phyloP scores from a whole-genome alignment of 441 rosid species.

The Eutrema salsugineum region DNA sequence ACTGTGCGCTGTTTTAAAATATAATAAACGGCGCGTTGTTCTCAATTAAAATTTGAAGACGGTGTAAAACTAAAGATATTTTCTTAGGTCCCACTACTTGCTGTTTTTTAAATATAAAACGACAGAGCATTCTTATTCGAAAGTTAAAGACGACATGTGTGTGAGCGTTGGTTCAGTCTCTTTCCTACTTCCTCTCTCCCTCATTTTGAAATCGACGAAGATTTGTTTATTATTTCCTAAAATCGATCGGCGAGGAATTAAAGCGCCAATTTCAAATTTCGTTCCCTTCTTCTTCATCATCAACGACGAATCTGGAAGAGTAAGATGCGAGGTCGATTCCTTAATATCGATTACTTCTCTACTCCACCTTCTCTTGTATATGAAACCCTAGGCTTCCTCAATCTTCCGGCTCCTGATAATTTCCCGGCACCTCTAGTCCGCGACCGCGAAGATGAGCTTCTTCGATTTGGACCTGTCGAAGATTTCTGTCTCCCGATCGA shows the following conservation, averaged over 20 bases:
- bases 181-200: not conserved
- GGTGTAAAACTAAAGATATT: not conserved
- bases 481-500: constrained; percentile 34
- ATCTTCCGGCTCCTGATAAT: constrained; percentile 53
- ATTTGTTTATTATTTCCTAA: not conserved
- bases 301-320: constrained; percentile 1
- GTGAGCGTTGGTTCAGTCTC: not conserved
- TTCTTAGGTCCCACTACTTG: not conserved
- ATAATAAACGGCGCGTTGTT: not conserved
- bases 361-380: constrained; percentile 31
- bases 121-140: not conserved
- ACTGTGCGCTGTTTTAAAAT: not conserved
- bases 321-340: constrained; percentile 78
- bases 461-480: constrained; percentile 32
- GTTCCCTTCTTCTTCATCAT: not conserved
- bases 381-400: constrained; percentile 58
- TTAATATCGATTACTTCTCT: constrained; percentile 56
- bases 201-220: constrained; percentile 5
- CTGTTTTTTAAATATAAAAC: not conserved
- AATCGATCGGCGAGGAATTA: constrained; percentile 6
- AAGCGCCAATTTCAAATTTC: constrained; percentile 41
- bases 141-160: not conserved
- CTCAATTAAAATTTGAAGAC: not conserved
- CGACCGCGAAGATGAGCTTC: constrained; percentile 28
- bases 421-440: constrained; percentile 25